Evolutionary conservation across 2,329 filamentous ascomycete species (phyloP), one percentile per base, ranked within the genome.

Genomic region (Alternaria sp.): DNA sequence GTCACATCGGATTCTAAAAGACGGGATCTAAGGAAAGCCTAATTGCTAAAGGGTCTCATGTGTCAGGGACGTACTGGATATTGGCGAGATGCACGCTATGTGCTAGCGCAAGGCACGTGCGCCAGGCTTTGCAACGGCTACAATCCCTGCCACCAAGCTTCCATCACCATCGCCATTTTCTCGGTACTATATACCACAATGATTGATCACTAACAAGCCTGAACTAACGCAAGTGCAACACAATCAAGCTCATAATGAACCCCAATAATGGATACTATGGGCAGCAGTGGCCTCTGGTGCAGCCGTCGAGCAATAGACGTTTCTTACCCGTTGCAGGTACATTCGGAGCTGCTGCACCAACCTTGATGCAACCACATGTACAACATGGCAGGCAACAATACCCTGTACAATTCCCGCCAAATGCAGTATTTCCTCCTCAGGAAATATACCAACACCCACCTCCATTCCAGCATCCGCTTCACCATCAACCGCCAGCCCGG

Each of bases 261-360:
- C 52, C 65, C 22, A 64, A 64, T 43, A 62, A 68, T 56, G 59
- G 61, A 36, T 72, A 64, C 46, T 66, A 66, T 12, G 61, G 68
- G 47, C 64, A 66, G 46, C 64, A 66, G 44, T 74, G 72, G 71
- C 64, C 65, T 34, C 53, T 60, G 36, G 66, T 52, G 34, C 63
- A 66, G 52, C 53, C 61, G 28, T 59, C 64, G 42, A 63, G 62
- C 42, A 51, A 60, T 42, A 65, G 66, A 41, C 70, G 61, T 32
- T 72, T 69, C 52, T 42, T 68, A 16, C 71, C 72, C 30, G 44
- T 67, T 38, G 51, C 63, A 28, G 66, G 63, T 51, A 59, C 62
- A 4, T 74, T 75, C 43, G 63, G 61, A 59, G 59, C 69, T 51
- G 59, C 46, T 44, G 47, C 57, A 14, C 56, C 65, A 52, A 59